These are phyloP conservation scores for Colletotrichum orbiculare DNA, from an alignment of 2,329 filamentous ascomycete species.

Conservation along the genomic window DNA sequence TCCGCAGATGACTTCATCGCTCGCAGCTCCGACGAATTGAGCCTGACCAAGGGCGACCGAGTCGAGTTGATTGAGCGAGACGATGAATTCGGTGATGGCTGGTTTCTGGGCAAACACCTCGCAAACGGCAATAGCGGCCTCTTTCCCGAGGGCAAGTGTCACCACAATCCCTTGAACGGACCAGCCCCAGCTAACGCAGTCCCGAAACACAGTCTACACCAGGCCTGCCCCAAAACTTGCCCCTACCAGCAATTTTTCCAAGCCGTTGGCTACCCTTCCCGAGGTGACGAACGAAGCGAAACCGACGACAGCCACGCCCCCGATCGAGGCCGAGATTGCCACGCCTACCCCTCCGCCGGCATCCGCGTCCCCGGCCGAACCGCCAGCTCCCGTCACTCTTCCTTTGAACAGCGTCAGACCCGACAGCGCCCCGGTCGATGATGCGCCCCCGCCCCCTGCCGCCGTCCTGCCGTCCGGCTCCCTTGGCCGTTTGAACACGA, in stretches of 20 bases:
- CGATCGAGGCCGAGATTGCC: conserved; percentile 2
- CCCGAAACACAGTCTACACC: conserved; percentile 67
- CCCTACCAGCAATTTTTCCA: conserved; percentile 43
- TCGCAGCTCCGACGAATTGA: conserved; percentile 92
- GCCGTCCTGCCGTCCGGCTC: conserved; percentile 36
- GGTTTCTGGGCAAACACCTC: conserved; percentile 83
- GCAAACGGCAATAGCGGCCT: conserved; percentile 79
- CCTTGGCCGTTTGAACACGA: conserved; percentile 54
- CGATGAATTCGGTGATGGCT: conserved; percentile 89
- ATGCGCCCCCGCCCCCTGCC: conserved; percentile 49
- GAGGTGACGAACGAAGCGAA: conserved; percentile 45
- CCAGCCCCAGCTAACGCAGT: conserved; percentile 16
- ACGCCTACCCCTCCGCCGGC: conserved; percentile 34
- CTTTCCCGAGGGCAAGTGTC: conserved; percentile 80
- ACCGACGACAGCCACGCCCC: conserved; percentile 28
- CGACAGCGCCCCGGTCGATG: conserved; percentile 42
- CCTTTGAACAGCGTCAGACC: conserved; percentile 55
- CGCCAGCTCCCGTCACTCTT: conserved; percentile 49
- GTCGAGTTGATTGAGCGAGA: conserved; percentile 87
- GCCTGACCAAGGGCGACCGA: conserved; percentile 83
- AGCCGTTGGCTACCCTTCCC: conserved; percentile 45
- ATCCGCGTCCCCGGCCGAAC: conserved; percentile 43
- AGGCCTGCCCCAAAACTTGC: conserved; percentile 63
- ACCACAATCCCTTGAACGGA: conserved; percentile 30
- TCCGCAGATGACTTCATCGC: conserved; percentile 87